Evolutionary conservation across 495 filamentous ascomycete species (phyloP), one percentile per base, ranked within the genome.

Genomic region (Lentithecium fluviatile): DNA sequence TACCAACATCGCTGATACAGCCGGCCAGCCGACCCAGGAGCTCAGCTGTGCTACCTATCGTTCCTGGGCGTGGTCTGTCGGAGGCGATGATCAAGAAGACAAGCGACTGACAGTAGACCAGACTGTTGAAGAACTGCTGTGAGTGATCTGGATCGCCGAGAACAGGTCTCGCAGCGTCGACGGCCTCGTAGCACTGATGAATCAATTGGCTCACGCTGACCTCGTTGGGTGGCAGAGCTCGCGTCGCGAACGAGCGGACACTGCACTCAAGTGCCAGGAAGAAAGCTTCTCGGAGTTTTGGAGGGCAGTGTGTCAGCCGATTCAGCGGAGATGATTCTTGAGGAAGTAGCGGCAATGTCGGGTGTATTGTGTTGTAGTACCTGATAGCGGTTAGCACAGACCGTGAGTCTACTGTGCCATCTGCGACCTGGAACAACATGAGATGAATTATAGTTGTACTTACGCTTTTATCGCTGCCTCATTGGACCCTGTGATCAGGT

Each of bases 401-500:
- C 19, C 15, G 15, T 32, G 29, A 10, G 3, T 3, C 10, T 32
- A 32, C 29, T 32, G 4, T 32, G 29, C 29, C 10, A 32, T 32
- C 29, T 10, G 29, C 29, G 10, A 32, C 10, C 29, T 32, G 10
- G 29, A 32, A 32, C 4, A 32, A 10, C 4, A 32, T 32, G 29
- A n/a, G 19, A 23, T 37, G 8, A 24, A 11, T 34, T 21, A n/a
- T 26, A 20, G 52, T 32, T 32, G 20, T 46, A 24, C 61, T 32
- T 58, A 66, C 65, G 65, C 65, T 61, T 68, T 64, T 43, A 68
- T 51, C 8, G 45, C 43, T n/a, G 34, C 51, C 32, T 68, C 65
- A 40, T 64, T 64, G 7, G 60, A 60, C 8, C 60, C 53, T 0
- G 60, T 51, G 23, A 64, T 60, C 8, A 68, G 53, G 43, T 47